phyloP scores from a whole-genome alignment of 2,329 filamentous ascomycete genomes.

The Lachnellula arida region DNA sequence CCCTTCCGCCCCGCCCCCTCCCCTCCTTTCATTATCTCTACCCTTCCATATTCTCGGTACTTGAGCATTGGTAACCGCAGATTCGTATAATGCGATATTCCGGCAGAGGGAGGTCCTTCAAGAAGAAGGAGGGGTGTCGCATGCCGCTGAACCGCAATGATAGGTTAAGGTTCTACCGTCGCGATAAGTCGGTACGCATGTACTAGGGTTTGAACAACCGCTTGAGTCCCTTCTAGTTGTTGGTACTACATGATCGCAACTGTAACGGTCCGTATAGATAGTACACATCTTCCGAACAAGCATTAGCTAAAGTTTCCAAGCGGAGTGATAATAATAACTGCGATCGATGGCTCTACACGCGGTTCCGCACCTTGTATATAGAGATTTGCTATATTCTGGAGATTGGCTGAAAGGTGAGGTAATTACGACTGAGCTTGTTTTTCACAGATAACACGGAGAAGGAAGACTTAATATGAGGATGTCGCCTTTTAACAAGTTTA shows the following conservation, averaged over 20 bases:
- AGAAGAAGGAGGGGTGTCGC: background rate
- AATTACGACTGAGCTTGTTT: background rate
- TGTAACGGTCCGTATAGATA: background rate
- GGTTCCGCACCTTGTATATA: background rate
- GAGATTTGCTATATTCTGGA: background rate
- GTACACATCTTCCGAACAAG: background rate
- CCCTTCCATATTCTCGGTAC: slow-evolving; percentile 5
- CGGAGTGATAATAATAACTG: background rate
- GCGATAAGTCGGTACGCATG: background rate
- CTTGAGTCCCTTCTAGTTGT: background rate
- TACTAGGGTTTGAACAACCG: background rate
- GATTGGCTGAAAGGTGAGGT: background rate
- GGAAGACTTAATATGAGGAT: background rate
- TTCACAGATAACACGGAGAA: background rate
- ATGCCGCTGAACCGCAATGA: background rate
- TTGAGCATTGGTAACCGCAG: background rate
- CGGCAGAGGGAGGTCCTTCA: background rate
- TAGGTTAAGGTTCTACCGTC: slow-evolving; percentile 3
- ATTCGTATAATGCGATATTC: background rate
- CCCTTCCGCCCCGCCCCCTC: too few species aligned
- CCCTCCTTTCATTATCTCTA: too few species aligned
- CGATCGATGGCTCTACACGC: background rate
- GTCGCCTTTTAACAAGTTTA: too few species aligned
- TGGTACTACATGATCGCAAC: background rate
- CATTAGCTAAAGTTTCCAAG: background rate